Evolutionary conservation across 2,329 filamentous ascomycete genomes (phyloP), one percentile per base, ranked within the genome.

Genomic region (Arthrobotrys iridis): DNA sequence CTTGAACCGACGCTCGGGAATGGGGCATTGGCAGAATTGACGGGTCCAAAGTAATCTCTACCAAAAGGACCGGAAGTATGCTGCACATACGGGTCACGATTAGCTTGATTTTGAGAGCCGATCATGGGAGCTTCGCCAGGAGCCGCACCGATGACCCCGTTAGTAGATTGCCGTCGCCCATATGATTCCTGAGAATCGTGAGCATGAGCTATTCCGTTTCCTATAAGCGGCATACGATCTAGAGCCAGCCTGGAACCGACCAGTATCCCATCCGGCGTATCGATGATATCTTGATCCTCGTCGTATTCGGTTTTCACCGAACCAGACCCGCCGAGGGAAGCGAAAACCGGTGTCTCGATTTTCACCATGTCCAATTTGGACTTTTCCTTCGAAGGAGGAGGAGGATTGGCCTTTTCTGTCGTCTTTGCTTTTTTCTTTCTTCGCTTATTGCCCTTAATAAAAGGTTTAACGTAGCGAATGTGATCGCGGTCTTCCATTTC

Each of bases 381-480:
- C 13, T 46, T 50, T n/a, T 45, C 43, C 18, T 55, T 70, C 4
- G 30, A 30, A 24, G 50, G 59, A 28, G 28, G 41, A 37, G 43
- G 2, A 3, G 30, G 1, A 10, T 15, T 37, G 5, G 41, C 28
- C 20, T 15, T 24, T 8, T 22, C 20, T 2, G 8, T 8, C 8
- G 4, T 28, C 20, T 48, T 35, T 48, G 33, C 37, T 35, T 55
- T 33, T 45, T 26, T 50, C 60, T 74, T 72, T 62, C 60, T 67
- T 15, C 55, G 37, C 33, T 68, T 67, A 18, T 41, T 68, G 37
- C 64, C 60, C 35, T 68, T 68, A 7, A 62, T 52, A 35, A 75
- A 75, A 2, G 63, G 63, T 20, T 35, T 52, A 4, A 75, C 71
- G 26, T 18, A 64, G 30, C 46, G 45, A 18, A 64, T 50, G 37